Conservation (phyloP, 169 alveolate genomes). For the Eimeria necatrix region DNA sequence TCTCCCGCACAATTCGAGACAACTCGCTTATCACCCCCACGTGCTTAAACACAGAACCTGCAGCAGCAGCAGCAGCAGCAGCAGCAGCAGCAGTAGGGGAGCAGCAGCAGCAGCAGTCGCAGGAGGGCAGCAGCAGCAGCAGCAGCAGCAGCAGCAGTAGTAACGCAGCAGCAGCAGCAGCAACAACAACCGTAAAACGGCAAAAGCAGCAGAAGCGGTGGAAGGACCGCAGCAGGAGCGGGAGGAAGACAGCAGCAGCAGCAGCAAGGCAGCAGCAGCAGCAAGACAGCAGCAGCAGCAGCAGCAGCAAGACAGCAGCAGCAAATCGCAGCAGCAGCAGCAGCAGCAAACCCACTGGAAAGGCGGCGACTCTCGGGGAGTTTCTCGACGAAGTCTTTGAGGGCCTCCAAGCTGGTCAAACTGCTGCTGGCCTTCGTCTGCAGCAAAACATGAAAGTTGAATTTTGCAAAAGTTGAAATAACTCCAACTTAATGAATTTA, state of each 20-base stretch:
- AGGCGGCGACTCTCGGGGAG: constrained; percentile 95
- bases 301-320: not conserved
- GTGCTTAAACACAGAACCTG: constrained; percentile 95
- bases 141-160: not conserved
- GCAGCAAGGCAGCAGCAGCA: not conserved
- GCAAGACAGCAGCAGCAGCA: no score
- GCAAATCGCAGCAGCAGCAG: not conserved
- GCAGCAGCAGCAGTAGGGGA: no score
- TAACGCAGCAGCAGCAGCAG: no score
- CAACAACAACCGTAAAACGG: no score
- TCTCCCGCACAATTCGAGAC: constrained; percentile 91
- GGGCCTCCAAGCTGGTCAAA: constrained; percentile 91
- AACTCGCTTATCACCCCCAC: constrained; percentile 93
- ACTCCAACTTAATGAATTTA: no score
- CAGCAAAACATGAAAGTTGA: not conserved
- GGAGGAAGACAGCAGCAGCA: no score
- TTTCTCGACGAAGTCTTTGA: constrained; percentile 93
- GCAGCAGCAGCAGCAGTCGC: no score
- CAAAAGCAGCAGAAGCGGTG: not conserved
- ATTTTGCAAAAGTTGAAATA: no score
- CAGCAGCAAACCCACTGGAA: constrained; percentile 75
- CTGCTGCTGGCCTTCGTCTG: constrained; percentile 5
- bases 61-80: not conserved
- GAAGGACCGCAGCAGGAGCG: not conserved
- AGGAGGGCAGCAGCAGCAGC: not conserved